These are phyloP conservation scores for Quercus agrifolia DNA, from an alignment of 306 rosid genomes.

Conservation along the genomic window DNA sequence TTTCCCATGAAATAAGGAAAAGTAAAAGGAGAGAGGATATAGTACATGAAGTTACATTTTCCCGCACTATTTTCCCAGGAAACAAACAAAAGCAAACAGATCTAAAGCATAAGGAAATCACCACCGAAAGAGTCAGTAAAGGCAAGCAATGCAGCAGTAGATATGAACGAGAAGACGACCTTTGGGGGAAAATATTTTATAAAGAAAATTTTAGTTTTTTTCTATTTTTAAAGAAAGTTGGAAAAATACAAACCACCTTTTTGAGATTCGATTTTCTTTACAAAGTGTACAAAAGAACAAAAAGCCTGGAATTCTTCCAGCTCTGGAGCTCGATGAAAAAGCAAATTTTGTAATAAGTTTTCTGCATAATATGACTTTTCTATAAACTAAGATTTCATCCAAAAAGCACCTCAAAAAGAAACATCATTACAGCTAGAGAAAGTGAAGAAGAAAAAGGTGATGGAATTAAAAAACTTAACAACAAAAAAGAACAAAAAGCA, in stretches of 20 bases:
- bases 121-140: slow-evolving; percentile 14
- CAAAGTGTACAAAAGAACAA: slow-evolving; percentile 7
- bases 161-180: slow-evolving; percentile 13
- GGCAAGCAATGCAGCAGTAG: slow-evolving; percentile 32
- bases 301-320: slow-evolving; percentile 51
- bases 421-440: slow-evolving; percentile 22
- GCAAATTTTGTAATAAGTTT: slow-evolving; percentile 12
- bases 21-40: slow-evolving; percentile 5
- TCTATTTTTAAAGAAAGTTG: slow-evolving; percentile 14
- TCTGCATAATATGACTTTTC: slow-evolving; percentile 19
- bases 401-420: slow-evolving; percentile 37
- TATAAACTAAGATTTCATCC: slow-evolving; percentile 2
- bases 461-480: background rate
- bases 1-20: background rate
- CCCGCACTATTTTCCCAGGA: slow-evolving; percentile 16
- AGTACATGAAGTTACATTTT: background rate
- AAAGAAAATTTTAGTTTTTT: slow-evolving; percentile 2
- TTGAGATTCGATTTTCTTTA: slow-evolving; percentile 43
- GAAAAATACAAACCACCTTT: slow-evolving; percentile 30
- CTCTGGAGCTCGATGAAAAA: slow-evolving; percentile 34
- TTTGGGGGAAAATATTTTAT: background rate
- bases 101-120: slow-evolving; percentile 26
- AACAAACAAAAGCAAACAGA: slow-evolving; percentile 40
- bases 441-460: background rate
- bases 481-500: too few species aligned